Evolutionary conservation across 23 red algal genomes (phyloP), one percentile per base, ranked within the genome.

Genomic region (Gracilaria domingensis): DNA sequence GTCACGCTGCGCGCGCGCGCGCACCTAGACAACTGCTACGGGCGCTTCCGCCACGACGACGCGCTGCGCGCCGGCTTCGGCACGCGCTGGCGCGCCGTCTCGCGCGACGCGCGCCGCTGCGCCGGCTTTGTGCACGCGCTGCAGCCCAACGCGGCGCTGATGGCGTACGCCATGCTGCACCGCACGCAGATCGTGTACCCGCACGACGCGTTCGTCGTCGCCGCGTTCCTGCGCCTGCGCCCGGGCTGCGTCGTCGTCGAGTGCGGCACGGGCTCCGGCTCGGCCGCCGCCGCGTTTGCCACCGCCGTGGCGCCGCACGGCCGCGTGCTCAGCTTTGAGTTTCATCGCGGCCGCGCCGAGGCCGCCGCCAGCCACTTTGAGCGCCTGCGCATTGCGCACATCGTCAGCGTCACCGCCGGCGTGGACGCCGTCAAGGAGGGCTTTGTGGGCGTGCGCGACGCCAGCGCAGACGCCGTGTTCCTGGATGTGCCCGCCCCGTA

Each of bases 161-260:
- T 92, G 96, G 80, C 96, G 47, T 51, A 64, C 62, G 82, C 86
- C 59, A 86, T 98, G 77, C 39, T 50, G 25, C 96, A 98, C 74
- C 91, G 92, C 62, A 99, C 97, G 44, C 97, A 99, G 82, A 82
- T 99, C 4, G 94, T 99, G n/a, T 99, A 99, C 85, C 84, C 89
- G 55, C 88, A 87, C 39, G 97, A 99, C 79, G 78, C 85, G 9
- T 71, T 88, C n/a, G 26, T 95, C n/a, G 86, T 99, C 40, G 54
- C 62, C 59, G 23, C 79, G 4, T 59, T 87, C n/a, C 79, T 99
- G 34, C 93, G 88, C 28, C 35, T 99, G 45, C 76, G 56, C 21
- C 83, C 94, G 11, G 97, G 97, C 44, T 30, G 9, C 23, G 61
- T 92, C 0, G 74, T 99, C 17, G 59, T 96, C 29, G 97, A 99